These are phyloP conservation scores for Tagetes erecta DNA, from an alignment of 129 eudicot species.

Conservation along the genomic window DNA sequence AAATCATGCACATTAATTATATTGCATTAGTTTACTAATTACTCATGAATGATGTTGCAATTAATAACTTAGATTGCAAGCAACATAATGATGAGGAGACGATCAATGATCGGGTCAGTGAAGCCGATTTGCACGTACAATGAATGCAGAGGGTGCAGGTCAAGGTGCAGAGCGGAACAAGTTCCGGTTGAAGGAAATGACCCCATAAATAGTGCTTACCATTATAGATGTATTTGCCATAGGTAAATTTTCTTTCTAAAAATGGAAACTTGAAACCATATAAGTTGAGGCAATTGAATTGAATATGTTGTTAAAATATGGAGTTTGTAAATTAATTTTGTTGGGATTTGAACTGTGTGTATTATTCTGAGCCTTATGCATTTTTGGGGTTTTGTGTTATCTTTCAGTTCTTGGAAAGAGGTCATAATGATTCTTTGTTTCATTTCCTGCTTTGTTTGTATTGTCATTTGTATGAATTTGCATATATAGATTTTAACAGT, in stretches of 20 bases:
- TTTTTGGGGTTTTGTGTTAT: slow-evolving; percentile 46
- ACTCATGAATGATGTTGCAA: background rate
- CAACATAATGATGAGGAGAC: slow-evolving; percentile 30
- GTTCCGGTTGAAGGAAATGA: slow-evolving; percentile 95
- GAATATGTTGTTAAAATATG: slow-evolving; percentile 23
- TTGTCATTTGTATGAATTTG: slow-evolving; percentile 28
- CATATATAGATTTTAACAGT: slow-evolving; percentile 24
- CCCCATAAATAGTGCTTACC: slow-evolving; percentile 85
- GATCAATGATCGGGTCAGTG: slow-evolving; percentile 80
- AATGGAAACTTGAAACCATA: slow-evolving; percentile 25
- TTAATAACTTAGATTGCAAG: slow-evolving; percentile 32
- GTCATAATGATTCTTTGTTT: slow-evolving; percentile 31
- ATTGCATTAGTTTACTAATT: background rate
- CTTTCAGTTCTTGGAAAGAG: slow-evolving; percentile 47
- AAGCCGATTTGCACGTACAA: slow-evolving; percentile 89
- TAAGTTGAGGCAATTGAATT: slow-evolving; percentile 26
- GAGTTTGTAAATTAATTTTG: slow-evolving; percentile 29
- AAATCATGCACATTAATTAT: background rate
- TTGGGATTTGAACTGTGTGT: slow-evolving; percentile 31
- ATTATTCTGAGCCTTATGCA: slow-evolving; percentile 27
- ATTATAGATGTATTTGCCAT: slow-evolving; percentile 95
- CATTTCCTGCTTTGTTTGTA: slow-evolving; percentile 20
- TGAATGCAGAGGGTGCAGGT: slow-evolving; percentile 86
- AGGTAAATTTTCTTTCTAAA: slow-evolving; percentile 39
- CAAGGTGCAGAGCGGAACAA: slow-evolving; percentile 86